phyloP scores from a whole-genome alignment of 805 yeast species.

The Scheffersomyces coipomensis region DNA sequence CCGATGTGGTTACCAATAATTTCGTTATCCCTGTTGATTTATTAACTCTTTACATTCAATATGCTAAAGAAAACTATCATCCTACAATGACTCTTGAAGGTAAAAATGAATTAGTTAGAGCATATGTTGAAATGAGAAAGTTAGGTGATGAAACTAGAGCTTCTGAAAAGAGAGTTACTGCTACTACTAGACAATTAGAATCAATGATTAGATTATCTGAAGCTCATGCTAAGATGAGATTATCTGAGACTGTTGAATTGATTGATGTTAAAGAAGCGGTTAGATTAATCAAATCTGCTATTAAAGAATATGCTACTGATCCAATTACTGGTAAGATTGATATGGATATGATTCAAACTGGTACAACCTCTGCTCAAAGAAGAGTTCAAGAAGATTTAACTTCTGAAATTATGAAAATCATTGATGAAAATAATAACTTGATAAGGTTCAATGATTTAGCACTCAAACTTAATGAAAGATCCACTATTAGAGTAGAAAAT shows the following conservation, averaged over 20 bases:
- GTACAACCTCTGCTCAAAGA: conserved; percentile 86
- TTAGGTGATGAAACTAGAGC: conserved; percentile 88
- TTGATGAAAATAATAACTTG: conserved; percentile 49
- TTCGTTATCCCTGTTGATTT: conserved; percentile 85
- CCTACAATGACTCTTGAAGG: conserved; percentile 84
- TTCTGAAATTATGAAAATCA: conserved; percentile 53
- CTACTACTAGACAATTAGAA: conserved; percentile 96
- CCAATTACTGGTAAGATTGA: conserved; percentile 96
- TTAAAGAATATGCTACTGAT: conserved; percentile 97
- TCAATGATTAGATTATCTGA: conserved; percentile 92
- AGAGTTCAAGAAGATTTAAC: conserved; percentile 70
- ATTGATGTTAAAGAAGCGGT: conserved; percentile 92
- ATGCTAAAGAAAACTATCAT: conserved; percentile 80
- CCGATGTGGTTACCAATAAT: conserved; percentile 63
- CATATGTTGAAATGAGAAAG: conserved; percentile 91
- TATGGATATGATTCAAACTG: conserved; percentile 96
- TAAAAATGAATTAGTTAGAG: conserved; percentile 77
- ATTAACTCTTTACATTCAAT: conserved; percentile 84
- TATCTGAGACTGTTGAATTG: conserved; percentile 66
- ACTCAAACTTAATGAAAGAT: conserved; percentile 62
- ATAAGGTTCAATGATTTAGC: conserved; percentile 61
- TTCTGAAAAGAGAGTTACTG: conserved; percentile 89
- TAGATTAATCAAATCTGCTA: conserved; percentile 86
- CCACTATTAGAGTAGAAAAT: conserved; percentile 65
- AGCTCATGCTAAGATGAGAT: conserved; percentile 96